Evolutionary conservation across 2,329 filamentous ascomycete genomes (phyloP).

Genomic region (Fusarium miscanthi): DNA sequence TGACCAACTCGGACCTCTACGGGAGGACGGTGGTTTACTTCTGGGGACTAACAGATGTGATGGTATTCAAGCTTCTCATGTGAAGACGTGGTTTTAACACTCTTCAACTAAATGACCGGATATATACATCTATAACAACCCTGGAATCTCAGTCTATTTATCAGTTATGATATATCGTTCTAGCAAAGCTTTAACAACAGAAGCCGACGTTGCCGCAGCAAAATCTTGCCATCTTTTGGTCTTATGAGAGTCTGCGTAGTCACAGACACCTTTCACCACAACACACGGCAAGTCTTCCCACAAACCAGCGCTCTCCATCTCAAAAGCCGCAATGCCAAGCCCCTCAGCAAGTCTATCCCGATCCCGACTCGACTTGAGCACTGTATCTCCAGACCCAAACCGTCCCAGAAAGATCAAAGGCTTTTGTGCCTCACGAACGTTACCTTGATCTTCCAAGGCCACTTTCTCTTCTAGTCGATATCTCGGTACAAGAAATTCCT

Average conservation of each 20-base stretch:
- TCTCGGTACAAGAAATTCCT: rapidly evolving
- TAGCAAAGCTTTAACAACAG: neutral
- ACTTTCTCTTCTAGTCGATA: rapidly evolving
- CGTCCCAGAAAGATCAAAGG: neutral
- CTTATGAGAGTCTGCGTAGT: conserved; percentile 10
- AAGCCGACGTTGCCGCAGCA: neutral
- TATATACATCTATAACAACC: rapidly evolving
- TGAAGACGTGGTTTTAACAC: rapidly evolving
- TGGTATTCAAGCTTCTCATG: rapidly evolving
- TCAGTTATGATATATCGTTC: neutral
- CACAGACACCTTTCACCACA: conserved; percentile 46
- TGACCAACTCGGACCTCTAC: rapidly evolving
- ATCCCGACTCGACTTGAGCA: rapidly evolving
- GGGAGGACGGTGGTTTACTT: neutral
- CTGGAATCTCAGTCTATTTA: rapidly evolving
- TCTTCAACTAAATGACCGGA: too few species aligned
- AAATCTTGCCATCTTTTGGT: neutral
- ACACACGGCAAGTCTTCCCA: conserved; percentile 50
- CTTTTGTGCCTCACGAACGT: rapidly evolving
- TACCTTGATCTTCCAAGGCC: rapidly evolving
- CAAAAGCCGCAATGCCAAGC: conserved; percentile 21
- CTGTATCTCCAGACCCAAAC: neutral
- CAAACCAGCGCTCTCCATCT: conserved; percentile 50
- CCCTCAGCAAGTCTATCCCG: rapidly evolving
- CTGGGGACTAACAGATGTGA: neutral